phyloP scores from a whole-genome alignment of 2,329 filamentous ascomycete genomes.

The Botrytis paeoniae region DNA sequence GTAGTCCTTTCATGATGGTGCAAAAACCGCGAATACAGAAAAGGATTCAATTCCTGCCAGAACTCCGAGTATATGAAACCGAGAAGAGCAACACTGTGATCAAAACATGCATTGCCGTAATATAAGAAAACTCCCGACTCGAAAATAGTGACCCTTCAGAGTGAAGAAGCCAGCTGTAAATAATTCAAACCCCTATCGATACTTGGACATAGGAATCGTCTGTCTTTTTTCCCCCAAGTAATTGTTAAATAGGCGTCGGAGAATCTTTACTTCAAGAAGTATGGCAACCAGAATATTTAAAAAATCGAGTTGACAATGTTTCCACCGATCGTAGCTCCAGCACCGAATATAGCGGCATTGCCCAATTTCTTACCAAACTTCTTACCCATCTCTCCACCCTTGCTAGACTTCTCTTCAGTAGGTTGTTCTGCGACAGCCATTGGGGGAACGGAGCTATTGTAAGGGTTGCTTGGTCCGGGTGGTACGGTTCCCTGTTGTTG shows the following conservation, averaged over 20 bases:
- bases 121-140: background rate
- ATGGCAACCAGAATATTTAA: constrained; percentile 42
- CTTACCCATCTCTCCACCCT: constrained; percentile 69
- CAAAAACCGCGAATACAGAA: constrained; percentile 1
- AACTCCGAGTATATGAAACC: constrained; percentile 10
- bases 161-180: background rate
- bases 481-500: constrained; percentile 36
- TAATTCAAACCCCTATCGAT: background rate
- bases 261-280: background rate
- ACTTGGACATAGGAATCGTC: background rate
- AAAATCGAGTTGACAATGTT: constrained; percentile 92
- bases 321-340: constrained; percentile 83
- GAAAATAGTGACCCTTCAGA: background rate
- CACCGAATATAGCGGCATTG: constrained; percentile 81
- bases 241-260: background rate
- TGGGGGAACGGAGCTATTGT: constrained; percentile 68
- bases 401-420: constrained; percentile 43
- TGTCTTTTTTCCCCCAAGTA: background rate
- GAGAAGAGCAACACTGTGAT: background rate
- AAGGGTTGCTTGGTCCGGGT: constrained; percentile 55
- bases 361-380: constrained; percentile 96
- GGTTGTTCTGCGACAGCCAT: constrained; percentile 65
- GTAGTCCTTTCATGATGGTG: background rate
- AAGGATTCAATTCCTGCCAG: constrained; percentile 1
- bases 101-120: background rate